Conservation (phyloP, 139 green algal species). For the Gonium pectorale region DNA sequence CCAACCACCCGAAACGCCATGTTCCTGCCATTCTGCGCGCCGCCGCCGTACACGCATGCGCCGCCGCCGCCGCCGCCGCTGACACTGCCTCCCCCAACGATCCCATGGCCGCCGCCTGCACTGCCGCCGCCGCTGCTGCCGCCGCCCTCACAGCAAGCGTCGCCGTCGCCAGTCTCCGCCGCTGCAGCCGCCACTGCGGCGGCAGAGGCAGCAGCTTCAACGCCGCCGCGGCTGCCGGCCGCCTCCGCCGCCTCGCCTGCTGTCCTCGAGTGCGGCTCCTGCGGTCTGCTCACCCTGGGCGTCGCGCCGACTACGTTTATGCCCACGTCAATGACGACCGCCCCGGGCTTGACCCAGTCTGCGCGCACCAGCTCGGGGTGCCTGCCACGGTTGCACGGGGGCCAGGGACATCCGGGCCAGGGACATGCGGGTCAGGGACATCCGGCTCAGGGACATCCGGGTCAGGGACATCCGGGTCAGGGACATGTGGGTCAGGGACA, state of each 20-base stretch:
- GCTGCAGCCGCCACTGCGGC: background rate
- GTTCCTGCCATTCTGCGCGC: background rate
- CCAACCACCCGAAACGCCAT: slow-evolving; percentile 86
- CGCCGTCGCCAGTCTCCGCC: background rate
- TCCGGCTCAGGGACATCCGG: background rate
- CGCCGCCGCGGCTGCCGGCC: background rate
- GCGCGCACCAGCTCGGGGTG: slow-evolving; percentile 84
- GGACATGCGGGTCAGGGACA: background rate
- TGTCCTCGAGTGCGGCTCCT: background rate
- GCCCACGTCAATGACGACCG: slow-evolving; percentile 94
- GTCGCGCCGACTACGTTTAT: slow-evolving; percentile 88
- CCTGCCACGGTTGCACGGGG: slow-evolving; percentile 15
- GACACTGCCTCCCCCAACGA: background rate
- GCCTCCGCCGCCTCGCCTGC: too few relatives aligned
- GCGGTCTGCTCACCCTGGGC: background rate
- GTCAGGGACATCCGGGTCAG: background rate
- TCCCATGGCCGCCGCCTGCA: background rate
- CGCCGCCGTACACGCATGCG: background rate
- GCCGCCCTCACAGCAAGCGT: background rate
- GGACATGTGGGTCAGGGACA: too few relatives aligned
- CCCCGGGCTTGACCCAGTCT: slow-evolving; percentile 94
- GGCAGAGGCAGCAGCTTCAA: background rate
- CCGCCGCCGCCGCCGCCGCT: background rate
- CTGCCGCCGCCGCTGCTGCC: background rate
- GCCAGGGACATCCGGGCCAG: background rate